Evolutionary conservation across 1,284 basidiomycete genomes (phyloP).

Genomic region (Tilletia setariae): DNA sequence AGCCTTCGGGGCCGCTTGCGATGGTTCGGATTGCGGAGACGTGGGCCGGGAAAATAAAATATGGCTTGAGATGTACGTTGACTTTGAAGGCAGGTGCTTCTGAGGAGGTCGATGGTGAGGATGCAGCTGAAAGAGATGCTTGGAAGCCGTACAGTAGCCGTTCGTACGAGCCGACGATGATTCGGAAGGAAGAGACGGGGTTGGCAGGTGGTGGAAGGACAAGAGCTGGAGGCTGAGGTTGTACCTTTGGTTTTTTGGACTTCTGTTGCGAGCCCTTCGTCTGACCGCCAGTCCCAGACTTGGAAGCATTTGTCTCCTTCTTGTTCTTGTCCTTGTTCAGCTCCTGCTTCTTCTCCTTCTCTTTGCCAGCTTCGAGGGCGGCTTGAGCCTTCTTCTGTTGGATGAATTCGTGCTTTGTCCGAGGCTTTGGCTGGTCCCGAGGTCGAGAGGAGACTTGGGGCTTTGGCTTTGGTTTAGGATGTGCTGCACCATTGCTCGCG

Average conservation of each 20-base stretch:
- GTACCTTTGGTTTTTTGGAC: neutral
- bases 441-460: slow-evolving; percentile 27
- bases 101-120: slow-evolving; percentile 28
- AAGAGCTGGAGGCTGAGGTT: slow-evolving; percentile 10
- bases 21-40: slow-evolving; percentile 86
- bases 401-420: slow-evolving; percentile 42
- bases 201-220: slow-evolving; percentile 26
- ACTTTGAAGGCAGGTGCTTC: slow-evolving; percentile 17
- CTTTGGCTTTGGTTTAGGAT: slow-evolving; percentile 17
- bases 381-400: slow-evolving; percentile 31
- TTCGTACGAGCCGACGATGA: slow-evolving; percentile 90
- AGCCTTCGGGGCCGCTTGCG: slow-evolving; percentile 60
- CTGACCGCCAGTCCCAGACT: neutral
- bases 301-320: neutral
- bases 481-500: neutral
- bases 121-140: slow-evolving; percentile 60
- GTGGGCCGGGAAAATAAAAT: slow-evolving; percentile 95
- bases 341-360: slow-evolving; percentile 20
- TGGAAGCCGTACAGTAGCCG: slow-evolving; percentile 88
- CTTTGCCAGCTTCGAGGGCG: slow-evolving; percentile 14
- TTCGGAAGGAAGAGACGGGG: slow-evolving; percentile 63
- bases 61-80: slow-evolving; percentile 64
- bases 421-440: slow-evolving; percentile 37
- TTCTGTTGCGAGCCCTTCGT: neutral
- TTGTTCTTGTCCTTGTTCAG: slow-evolving; percentile 27